Conservation (phyloP, 1,284 basidiomycete genomes). For the Boletus albobrunnescens region DNA sequence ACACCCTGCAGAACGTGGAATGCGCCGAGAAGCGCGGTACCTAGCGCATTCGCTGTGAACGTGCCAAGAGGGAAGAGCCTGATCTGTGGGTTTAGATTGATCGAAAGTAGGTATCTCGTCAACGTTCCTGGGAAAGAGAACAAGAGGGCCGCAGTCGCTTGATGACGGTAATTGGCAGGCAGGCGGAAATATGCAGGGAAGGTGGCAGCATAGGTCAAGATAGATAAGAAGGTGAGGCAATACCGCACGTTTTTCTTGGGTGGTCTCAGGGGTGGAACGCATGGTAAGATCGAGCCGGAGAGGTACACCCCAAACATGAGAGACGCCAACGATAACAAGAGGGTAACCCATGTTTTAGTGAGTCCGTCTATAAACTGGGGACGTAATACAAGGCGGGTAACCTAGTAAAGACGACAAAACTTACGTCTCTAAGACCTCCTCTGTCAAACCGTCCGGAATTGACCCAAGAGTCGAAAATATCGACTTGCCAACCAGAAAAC, state of each 20-base stretch:
- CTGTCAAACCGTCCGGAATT: constrained; percentile 60
- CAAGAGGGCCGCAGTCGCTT: constrained; percentile 84
- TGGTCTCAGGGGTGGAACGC: constrained; percentile 38
- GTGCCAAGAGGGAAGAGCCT: constrained; percentile 83
- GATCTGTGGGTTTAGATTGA: constrained; percentile 63
- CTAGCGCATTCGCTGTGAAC: constrained; percentile 79
- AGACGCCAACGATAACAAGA: constrained; percentile 66
- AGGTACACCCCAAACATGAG: constrained; percentile 59
- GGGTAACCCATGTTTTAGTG: constrained; percentile 77
- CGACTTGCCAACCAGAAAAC: constrained; percentile 93
- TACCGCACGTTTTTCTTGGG: constrained; percentile 44
- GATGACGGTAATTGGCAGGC: constrained; percentile 66
- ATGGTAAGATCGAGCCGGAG: constrained; percentile 40
- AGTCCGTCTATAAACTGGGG: constrained; percentile 80
- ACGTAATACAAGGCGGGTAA: constrained; percentile 8
- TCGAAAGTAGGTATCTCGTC: constrained; percentile 77
- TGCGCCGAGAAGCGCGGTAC: constrained; percentile 70
- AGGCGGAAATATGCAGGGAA: constrained; percentile 78
- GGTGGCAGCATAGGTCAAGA: constrained; percentile 61
- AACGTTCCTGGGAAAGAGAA: constrained; percentile 89
- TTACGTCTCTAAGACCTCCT: constrained; percentile 74
- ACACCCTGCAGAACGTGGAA: constrained; percentile 71
- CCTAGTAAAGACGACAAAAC: constrained; percentile 27
- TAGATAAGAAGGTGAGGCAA: constrained; percentile 43
- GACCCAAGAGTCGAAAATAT: constrained; percentile 84